These are phyloP conservation scores for Monarda citriodora DNA, from an alignment of 305 asterid species.

Conservation along the genomic window DNA sequence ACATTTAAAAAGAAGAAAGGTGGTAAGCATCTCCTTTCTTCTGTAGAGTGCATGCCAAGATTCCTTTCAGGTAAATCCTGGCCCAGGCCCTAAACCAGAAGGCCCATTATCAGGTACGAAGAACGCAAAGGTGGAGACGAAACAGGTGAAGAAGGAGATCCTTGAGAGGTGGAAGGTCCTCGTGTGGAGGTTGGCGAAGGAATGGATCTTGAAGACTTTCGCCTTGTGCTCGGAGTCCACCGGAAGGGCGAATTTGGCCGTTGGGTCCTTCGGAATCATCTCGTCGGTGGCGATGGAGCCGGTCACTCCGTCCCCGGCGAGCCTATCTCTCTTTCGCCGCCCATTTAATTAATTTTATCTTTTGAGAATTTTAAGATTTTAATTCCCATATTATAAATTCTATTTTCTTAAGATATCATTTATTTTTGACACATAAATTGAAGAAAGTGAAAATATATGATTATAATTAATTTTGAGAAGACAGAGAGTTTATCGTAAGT, in stretches of 20 bases:
- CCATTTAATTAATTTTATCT: conserved; percentile 23
- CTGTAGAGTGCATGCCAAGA: conserved; percentile 23
- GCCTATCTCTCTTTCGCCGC: conserved; percentile 22
- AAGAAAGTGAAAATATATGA: too few species aligned
- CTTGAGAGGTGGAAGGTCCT: conserved; percentile 53
- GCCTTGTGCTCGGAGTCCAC: conserved; percentile 64
- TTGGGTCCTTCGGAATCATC: conserved; percentile 25
- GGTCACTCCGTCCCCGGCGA: conserved; percentile 47
- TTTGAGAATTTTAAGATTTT: neutral
- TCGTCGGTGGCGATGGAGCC: conserved; percentile 31
- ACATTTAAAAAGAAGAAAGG: too few species aligned
- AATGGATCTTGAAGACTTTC: conserved; percentile 32
- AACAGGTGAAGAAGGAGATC: conserved; percentile 57
- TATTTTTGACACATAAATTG: too few species aligned
- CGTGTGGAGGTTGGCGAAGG: conserved; percentile 51
- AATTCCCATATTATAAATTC: neutral
- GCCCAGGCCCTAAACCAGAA: conserved; percentile 39
- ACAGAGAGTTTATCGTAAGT: too few species aligned
- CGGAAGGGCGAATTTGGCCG: conserved; percentile 34
- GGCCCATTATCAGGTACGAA: conserved; percentile 45
- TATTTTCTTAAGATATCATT: too few species aligned
- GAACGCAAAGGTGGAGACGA: conserved; percentile 50
- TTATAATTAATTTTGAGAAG: too few species aligned
- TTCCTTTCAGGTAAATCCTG: conserved; percentile 62
- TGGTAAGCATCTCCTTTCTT: conserved; percentile 42